phyloP scores from a whole-genome alignment of 2,329 filamentous ascomycete species.

The Penicillium sp. region DNA sequence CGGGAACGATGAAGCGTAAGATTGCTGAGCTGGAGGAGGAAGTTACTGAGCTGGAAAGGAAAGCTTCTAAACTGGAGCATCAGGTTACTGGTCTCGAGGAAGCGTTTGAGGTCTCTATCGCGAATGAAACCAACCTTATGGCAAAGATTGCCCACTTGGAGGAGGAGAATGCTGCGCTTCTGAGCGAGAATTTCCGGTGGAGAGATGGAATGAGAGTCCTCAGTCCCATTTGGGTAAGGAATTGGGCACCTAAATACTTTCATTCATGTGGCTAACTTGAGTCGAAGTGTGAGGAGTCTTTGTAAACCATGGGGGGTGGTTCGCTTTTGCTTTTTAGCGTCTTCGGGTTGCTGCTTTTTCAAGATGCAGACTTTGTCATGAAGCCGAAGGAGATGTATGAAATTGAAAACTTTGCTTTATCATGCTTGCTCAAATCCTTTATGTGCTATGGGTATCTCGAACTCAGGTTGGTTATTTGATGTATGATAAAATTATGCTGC shows the following conservation, averaged over 20 bases:
- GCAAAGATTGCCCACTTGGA: not conserved
- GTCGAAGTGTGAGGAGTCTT: no score
- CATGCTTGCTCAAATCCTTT: not conserved
- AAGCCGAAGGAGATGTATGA: not conserved
- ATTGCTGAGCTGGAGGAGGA: constrained; percentile 1
- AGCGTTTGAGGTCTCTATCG: not conserved
- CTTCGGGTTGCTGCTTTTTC: no score
- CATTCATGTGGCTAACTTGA: not conserved
- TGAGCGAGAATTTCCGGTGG: not conserved
- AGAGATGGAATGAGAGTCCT: not conserved
- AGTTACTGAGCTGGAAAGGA: not conserved
- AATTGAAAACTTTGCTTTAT: not conserved
- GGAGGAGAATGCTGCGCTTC: not conserved
- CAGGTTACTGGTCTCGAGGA: not conserved
- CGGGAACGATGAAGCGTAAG: constrained; percentile 16
- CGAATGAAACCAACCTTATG: not conserved
- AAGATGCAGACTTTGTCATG: not conserved
- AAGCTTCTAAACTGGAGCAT: not conserved
- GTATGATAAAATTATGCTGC: not conserved
- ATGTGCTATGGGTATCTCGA: not conserved
- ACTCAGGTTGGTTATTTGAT: not conserved
- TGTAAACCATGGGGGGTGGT: no score
- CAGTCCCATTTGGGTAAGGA: not conserved
- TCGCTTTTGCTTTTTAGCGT: no score
- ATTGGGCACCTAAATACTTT: not conserved